These are phyloP conservation scores for Cutaneotrichosporon cyanovorans DNA, from an alignment of 1,284 basidiomycete species.

Conservation along the genomic window DNA sequence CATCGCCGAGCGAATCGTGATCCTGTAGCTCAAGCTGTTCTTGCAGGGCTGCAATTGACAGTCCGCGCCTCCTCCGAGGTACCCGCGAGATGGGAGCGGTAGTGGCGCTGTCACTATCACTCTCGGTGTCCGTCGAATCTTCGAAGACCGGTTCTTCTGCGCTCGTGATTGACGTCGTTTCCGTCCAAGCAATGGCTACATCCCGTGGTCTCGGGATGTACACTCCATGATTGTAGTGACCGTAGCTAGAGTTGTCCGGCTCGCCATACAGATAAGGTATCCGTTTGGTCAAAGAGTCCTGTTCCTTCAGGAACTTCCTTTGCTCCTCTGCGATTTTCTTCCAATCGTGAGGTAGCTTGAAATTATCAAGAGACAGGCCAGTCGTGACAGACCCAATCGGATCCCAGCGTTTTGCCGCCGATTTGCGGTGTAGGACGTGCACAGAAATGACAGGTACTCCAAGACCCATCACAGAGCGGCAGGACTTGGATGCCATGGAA, in stretches of 20 bases:
- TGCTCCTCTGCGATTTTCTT: conserved; percentile 53
- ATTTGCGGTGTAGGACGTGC: conserved; percentile 16
- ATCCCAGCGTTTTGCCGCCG: conserved; percentile 52
- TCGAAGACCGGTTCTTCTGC: conserved; percentile 3
- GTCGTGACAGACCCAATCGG: conserved; percentile 56
- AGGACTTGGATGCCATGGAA: conserved; percentile 60
- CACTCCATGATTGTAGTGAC: conserved; percentile 22
- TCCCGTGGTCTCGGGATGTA: conserved; percentile 28
- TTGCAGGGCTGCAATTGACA: background rate
- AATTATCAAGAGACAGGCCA: conserved; percentile 61
- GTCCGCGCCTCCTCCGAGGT: conserved; percentile 1
- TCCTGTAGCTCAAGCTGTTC: background rate
- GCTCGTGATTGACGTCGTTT: background rate
- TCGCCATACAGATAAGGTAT: conserved; percentile 54
- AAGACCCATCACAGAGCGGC: conserved; percentile 27
- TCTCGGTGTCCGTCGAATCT: conserved; percentile 8
- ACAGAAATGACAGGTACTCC: conserved; percentile 19
- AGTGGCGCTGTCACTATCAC: conserved; percentile 3
- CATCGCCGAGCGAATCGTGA: conserved; percentile 18
- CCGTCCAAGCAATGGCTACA: background rate
- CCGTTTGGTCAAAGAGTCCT: conserved; percentile 63
- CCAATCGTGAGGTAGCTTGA: conserved; percentile 59
- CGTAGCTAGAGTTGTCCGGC: conserved; percentile 12
- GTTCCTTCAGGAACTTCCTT: conserved; percentile 58
- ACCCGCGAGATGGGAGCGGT: conserved; percentile 5